These are phyloP conservation scores for Talaromyces rugulosus DNA, from an alignment of 2,329 filamentous ascomycete genomes.

Conservation along the genomic window DNA sequence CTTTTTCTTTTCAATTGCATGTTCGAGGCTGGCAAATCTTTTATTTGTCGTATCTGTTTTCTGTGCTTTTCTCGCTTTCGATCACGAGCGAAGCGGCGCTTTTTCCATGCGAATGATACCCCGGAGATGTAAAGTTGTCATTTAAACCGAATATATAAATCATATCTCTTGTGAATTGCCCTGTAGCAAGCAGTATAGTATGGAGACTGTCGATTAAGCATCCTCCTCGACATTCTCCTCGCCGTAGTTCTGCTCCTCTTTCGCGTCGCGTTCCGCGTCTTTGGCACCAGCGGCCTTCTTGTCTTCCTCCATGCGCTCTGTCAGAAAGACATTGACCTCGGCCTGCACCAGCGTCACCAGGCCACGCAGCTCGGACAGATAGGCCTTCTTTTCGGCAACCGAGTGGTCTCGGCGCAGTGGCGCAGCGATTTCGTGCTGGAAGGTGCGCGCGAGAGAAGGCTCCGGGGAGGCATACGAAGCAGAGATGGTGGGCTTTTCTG, in stretches of 20 bases:
- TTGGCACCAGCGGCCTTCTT: conserved; percentile 37
- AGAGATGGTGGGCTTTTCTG: conserved; percentile 12
- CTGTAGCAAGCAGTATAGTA: not conserved
- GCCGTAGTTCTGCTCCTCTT: conserved; percentile 65
- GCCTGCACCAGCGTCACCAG: conserved; percentile 51
- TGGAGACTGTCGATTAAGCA: not conserved
- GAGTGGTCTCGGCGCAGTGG: conserved; percentile 16
- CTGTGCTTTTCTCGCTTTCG: conserved; percentile 3
- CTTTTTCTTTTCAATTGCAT: conserved; percentile 11
- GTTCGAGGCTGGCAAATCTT: not conserved
- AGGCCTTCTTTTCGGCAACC: conserved; percentile 46
- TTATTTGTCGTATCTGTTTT: conserved; percentile 1
- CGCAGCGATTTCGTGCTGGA: conserved; percentile 26
- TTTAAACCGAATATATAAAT: not conserved
- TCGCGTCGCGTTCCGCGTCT: conserved; percentile 35
- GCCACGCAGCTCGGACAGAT: conserved; percentile 49
- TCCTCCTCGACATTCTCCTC: conserved; percentile 73
- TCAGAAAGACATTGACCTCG: conserved; percentile 57
- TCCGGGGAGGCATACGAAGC: conserved; percentile 29
- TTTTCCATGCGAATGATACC: conserved; percentile 12
- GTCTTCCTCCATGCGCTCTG: conserved; percentile 59
- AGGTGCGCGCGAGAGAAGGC: conserved; percentile 22
- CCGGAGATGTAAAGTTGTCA: conserved; percentile 7
- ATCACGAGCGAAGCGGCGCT: not conserved
- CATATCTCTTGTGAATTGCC: not conserved